Evolutionary conservation across 2,329 filamentous ascomycete genomes (phyloP).

Genomic region (Piedraia hortae): DNA sequence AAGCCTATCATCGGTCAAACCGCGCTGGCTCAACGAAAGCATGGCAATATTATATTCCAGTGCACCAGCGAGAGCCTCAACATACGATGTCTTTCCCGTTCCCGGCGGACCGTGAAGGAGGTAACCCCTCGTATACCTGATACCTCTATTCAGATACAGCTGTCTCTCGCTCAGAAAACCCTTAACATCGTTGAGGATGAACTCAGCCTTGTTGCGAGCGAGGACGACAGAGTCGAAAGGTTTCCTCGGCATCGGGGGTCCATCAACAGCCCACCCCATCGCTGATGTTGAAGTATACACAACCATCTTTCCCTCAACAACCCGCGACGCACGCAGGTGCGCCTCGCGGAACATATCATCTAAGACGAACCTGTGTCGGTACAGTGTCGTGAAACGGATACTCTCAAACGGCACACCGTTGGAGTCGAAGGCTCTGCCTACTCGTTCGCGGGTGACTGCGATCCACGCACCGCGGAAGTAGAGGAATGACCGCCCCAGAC

Average conservation of each 20-base stretch:
- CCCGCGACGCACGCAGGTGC: conserved; percentile 47
- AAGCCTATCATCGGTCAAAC: conserved; percentile 68
- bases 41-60: conserved; percentile 81
- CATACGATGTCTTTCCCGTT: conserved; percentile 85
- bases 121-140: conserved; percentile 75
- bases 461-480: conserved; percentile 73
- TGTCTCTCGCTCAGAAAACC: conserved; percentile 54
- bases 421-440: conserved; percentile 50
- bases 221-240: conserved; percentile 71
- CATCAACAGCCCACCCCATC: conserved; percentile 62
- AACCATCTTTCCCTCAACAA: conserved; percentile 73
- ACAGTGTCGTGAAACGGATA: conserved; percentile 72
- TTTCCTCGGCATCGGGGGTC: conserved; percentile 59
- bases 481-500: conserved; percentile 68
- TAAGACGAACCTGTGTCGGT: conserved; percentile 68
- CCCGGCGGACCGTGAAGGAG: conserved; percentile 71
- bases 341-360: conserved; percentile 75
- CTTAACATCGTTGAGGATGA: conserved; percentile 50
- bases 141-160: conserved; percentile 87
- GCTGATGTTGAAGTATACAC: conserved; percentile 73
- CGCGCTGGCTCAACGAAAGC: conserved; percentile 69
- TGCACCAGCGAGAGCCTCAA: conserved; percentile 80
- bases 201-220: conserved; percentile 57
- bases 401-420: conserved; percentile 86
- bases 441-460: conserved; percentile 55